Conservation (phyloP, 306 rosid species). For the Sicyos edulis region DNA sequence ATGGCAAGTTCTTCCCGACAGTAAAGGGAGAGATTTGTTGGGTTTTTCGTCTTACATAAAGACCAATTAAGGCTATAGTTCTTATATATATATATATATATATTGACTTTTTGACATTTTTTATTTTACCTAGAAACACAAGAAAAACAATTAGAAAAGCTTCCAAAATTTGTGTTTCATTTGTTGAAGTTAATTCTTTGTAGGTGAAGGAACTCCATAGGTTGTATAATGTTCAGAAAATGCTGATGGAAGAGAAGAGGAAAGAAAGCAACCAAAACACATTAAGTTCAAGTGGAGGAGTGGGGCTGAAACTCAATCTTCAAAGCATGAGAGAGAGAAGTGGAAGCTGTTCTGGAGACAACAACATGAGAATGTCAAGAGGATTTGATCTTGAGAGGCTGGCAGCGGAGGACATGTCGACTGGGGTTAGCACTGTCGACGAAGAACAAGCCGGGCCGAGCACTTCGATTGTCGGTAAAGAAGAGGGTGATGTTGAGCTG, state of each 20-base stretch:
- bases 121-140: too few relatives aligned
- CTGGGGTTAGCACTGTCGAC: conserved; percentile 28
- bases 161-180: too few relatives aligned
- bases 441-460: conserved; percentile 51
- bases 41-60: too few relatives aligned
- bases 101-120: too few relatives aligned
- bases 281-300: conserved; percentile 24
- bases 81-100: too few relatives aligned
- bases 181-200: conserved; percentile 7
- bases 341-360: conserved; percentile 73
- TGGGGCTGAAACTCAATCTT: conserved; percentile 31
- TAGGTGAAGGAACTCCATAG: conserved; percentile 85
- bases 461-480: conserved; percentile 24
- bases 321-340: conserved; percentile 59
- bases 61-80: too few relatives aligned
- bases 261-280: conserved; percentile 37
- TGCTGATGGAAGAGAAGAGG: conserved; percentile 58
- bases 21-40: too few relatives aligned
- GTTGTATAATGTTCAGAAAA: conserved; percentile 67
- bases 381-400: conserved; percentile 75
- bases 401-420: conserved; percentile 43
- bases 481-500: conserved; percentile 74
- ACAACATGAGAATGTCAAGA: conserved; percentile 40
- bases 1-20: too few relatives aligned
- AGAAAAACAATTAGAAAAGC: too few relatives aligned